A percentile compares a stretch with the other conserved stretches of the same genome.
These are phyloP conservation scores for Pilobolus umbonatus DNA, from an alignment of 192 early-diverging fungal species.

Conservation along the genomic window DNA sequence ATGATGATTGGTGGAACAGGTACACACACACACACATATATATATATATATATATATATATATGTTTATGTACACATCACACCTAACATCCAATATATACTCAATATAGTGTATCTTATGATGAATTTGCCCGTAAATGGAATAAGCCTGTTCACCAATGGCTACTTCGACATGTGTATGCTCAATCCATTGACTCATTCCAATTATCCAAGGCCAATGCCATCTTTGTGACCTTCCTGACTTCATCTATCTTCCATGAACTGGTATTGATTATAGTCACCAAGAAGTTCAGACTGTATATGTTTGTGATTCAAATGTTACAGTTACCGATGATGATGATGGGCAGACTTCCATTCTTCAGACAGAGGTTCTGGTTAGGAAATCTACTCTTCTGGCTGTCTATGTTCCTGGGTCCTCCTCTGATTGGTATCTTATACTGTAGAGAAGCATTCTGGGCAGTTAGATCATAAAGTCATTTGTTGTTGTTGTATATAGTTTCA, in stretches of 20 bases:
- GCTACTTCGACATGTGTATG: slow-evolving; percentile 85
- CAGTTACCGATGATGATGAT: slow-evolving; percentile 87
- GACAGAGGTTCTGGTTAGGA: slow-evolving; percentile 58
- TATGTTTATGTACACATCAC: not conserved
- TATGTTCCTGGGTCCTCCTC: slow-evolving; percentile 82
- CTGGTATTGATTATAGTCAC: slow-evolving; percentile 70
- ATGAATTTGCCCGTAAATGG: slow-evolving; percentile 96
- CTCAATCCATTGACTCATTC: slow-evolving; percentile 68
- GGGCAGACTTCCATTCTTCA: slow-evolving; percentile 53
- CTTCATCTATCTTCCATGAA: slow-evolving; percentile 78
- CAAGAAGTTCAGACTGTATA: slow-evolving; percentile 63
- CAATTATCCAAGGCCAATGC: slow-evolving; percentile 66
- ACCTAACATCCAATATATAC: not conserved
- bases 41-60: not conserved
- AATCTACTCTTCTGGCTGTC: slow-evolving; percentile 90
- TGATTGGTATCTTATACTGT: slow-evolving; percentile 76
- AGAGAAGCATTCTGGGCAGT: slow-evolving; percentile 40
- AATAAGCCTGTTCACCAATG: slow-evolving; percentile 96
- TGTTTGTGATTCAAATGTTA: slow-evolving; percentile 82
- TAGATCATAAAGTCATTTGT: no score
- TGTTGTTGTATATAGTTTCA: no score
- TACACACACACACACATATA: not conserved
- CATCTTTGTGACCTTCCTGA: slow-evolving; percentile 74
- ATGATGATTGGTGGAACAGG: slow-evolving; percentile 98
- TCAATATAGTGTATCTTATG: slow-evolving; percentile 58